Conservation (phyloP, 208 protist genomes). For the Willaertia magna region DNA sequence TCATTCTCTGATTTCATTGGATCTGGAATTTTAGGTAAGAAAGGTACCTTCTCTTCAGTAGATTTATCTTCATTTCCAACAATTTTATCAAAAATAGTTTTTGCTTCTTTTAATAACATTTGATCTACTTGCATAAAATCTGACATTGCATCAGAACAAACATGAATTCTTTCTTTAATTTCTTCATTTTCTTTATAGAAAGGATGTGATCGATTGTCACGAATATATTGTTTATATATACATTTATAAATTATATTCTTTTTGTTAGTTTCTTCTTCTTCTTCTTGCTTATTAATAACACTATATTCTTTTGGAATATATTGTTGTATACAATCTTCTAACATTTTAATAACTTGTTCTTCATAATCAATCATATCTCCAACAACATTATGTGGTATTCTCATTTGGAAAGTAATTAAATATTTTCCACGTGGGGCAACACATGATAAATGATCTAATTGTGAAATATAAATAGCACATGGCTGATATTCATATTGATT, state of each 20-base stretch:
- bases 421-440: not conserved
- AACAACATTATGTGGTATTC: too few relatives aligned
- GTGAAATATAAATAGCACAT: not conserved
- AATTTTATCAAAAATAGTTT: not conserved
- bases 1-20: not conserved
- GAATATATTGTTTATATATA: too few relatives aligned
- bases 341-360: not conserved
- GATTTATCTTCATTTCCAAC: not conserved
- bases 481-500: not conserved
- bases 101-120: not conserved
- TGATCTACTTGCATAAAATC: not conserved
- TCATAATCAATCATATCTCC: not conserved
- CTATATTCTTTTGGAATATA: too few relatives aligned
- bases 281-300: too few relatives aligned
- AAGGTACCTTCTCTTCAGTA: too few relatives aligned
- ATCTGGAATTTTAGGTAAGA: not conserved
- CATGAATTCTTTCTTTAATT: not conserved
- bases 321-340: not conserved
- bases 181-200: too few relatives aligned
- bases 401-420: not conserved
- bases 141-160: not conserved
- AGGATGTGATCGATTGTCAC: too few relatives aligned
- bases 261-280: too few relatives aligned
- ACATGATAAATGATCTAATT: not conserved
- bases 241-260: too few relatives aligned